A percentile compares a stretch with the other conserved stretches of the same genome.
Evolutionary conservation across 23 red algal species (phyloP).

Genomic region (Gracilaria vermiculophylla): DNA sequence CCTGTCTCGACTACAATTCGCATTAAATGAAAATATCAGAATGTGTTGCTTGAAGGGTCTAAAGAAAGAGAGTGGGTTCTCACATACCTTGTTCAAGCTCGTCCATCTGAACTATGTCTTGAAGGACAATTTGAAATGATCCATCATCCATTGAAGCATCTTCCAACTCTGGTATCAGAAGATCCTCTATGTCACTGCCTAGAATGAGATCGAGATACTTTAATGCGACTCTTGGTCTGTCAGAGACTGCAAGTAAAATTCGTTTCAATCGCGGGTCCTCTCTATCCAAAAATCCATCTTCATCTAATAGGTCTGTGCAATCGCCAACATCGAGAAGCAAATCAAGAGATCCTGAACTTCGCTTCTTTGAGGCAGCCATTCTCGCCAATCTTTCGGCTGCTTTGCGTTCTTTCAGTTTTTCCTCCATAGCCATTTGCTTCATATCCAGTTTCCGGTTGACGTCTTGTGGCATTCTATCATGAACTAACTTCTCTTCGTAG

Average conservation of each 20-base stretch:
- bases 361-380: neutral
- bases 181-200: neutral
- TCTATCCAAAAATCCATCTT: neutral
- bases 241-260: conserved; percentile 7
- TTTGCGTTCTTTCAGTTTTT: conserved; percentile 37
- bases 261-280: neutral
- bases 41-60: neutral
- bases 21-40: neutral
- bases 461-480: conserved; percentile 48
- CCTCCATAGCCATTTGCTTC: conserved; percentile 38
- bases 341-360: neutral
- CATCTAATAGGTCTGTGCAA: conserved; percentile 3
- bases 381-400: conserved; percentile 15
- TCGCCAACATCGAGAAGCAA: conserved; percentile 16
- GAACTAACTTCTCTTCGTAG: conserved; percentile 88
- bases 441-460: conserved; percentile 33
- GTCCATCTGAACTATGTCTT: conserved; percentile 2
- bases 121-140: neutral
- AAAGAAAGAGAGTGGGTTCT: neutral
- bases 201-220: conserved; percentile 4
- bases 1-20: neutral
- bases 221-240: neutral
- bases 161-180: neutral
- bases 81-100: conserved; percentile 11
- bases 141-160: neutral